Evolutionary conservation across 441 rosid genomes (phyloP).

Genomic region (Metrosideros polymorpha): DNA sequence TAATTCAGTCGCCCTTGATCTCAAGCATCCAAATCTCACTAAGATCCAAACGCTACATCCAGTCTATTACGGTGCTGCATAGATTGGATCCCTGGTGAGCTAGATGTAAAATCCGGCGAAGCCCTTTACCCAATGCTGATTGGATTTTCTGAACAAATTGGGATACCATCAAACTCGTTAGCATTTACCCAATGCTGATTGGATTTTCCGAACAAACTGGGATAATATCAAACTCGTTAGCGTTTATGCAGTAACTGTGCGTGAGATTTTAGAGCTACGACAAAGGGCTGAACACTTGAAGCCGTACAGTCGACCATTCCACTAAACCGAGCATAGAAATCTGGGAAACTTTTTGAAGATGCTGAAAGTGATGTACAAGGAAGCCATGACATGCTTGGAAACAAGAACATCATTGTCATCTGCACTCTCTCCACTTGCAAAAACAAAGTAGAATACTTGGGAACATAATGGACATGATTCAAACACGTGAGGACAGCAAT

Average conservation of each 20-base stretch:
- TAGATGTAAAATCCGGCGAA: neutral
- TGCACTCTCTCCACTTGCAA: neutral
- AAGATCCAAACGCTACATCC: neutral
- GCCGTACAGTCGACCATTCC: neutral
- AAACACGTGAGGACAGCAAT: neutral
- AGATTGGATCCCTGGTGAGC: neutral
- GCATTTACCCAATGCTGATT: neutral
- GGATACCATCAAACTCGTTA: neutral
- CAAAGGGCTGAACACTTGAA: neutral
- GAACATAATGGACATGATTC: neutral
- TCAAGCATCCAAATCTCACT: neutral
- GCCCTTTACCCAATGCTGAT: neutral
- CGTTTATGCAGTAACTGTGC: neutral
- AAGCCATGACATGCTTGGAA: neutral
- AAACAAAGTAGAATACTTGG: neutral
- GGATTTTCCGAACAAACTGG: neutral
- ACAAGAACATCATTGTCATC: neutral
- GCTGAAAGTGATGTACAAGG: neutral
- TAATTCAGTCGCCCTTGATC: neutral
- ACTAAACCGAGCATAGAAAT: neutral
- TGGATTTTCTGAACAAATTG: neutral
- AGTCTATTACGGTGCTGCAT: neutral
- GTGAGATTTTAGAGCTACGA: neutral
- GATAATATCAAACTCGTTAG: neutral
- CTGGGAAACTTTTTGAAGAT: neutral